Base-by-base conservation (phyloP, 148 eudicot genomes). In the Vaccinium macrocarpon region DNA sequence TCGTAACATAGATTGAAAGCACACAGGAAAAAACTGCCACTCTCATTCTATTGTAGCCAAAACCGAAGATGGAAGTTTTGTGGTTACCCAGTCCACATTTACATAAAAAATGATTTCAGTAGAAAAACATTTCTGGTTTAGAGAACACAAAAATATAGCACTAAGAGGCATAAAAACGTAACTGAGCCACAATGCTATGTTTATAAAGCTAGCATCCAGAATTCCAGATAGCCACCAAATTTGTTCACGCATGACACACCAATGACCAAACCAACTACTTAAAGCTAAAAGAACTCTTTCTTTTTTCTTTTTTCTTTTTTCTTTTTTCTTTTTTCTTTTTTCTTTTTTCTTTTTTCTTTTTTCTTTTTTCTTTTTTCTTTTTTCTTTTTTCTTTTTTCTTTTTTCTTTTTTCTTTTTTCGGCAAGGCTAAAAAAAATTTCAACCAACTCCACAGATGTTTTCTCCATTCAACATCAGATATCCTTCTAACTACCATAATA, bases 361-460 rank as follows among this genome's bases (percentile, higher is more conserved):
- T 3, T 1, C 1, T 5, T 42, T 42, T 35, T 35, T 35, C 38
- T 35, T 35, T 42, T 5, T 42, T 42, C 46, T 42, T 42, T 42
- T 42, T 2, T 5, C 0, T 42, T 42, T 5, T 42, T 5, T 42
- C 5, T 1, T 42, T 32, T 32, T 3, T 1, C 1, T 5, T 42
- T 42, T 35, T 35, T 35, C 38, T 35, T 35, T 42, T 42, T n/a
- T n/a, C n/a, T n/a, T 42, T 42, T 42, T 4, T 42, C 6, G 46
- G 46, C 46, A 35, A 29, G 62, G 68, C 19, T 61, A 13, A 57
- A 83, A 10, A 59, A 75, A 42, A 15, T 53, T 59, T 15, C 66
- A 16, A 56, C 80, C 80, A 55, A 51, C 78, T 75, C 70, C 35
- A 55, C 25, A 83, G 80, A 57, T 56, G 57, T 53, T 8, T n/a